Base-by-base conservation (phyloP, 1,284 basidiomycete species). In the Rhizopogon hawkerae region DNA sequence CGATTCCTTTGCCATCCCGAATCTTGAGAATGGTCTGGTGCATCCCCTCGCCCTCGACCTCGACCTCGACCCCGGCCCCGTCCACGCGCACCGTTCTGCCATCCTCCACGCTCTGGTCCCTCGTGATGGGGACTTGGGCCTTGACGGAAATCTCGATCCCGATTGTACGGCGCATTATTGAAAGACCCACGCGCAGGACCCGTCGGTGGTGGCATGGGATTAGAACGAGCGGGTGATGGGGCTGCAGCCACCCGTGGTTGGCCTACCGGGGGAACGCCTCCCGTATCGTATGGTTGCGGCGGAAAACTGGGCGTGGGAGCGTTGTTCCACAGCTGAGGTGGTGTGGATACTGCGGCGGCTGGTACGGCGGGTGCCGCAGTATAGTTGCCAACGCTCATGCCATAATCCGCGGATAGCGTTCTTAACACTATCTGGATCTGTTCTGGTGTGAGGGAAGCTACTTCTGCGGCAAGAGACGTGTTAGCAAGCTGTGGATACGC, bases 371-470 rank as follows among this genome's bases (percentile, higher is more conserved):
- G 50, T 11, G 48, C 52, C 45, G 65, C 57, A 35, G 66, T 51
- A n/a, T 61, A 60, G 0, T 57, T 54, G 18, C 60, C 54, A 33
- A 61, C 53, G 31, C 47, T n/a, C 18, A 38, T 34, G 3, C 58
- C 56, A 13, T 64, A 66, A 5, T 58, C 58, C 6, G 66, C 63
- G 5, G 61, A 61, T 16, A 82, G 63, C 0, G 77, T 68, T 35
- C 73, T 73, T 23, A 83, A 61, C 60, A 83, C 72, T 21, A 70
- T 64, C 49, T 79, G 76, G 21, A 83, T 74, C 60, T 83, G 80
- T 48, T 80, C 80, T 0, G 77, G 79, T 1, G 79, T 81, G 23
- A 82, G 68, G 6, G 78, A 69, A 1, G 79, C 76, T 5, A 82
- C 72, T 57, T 64, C 62, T 10, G 67, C 65, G 31, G 65, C 65